Conservation (phyloP, 768 basidiomycete species). For the Termitomyces eurrhizus region DNA sequence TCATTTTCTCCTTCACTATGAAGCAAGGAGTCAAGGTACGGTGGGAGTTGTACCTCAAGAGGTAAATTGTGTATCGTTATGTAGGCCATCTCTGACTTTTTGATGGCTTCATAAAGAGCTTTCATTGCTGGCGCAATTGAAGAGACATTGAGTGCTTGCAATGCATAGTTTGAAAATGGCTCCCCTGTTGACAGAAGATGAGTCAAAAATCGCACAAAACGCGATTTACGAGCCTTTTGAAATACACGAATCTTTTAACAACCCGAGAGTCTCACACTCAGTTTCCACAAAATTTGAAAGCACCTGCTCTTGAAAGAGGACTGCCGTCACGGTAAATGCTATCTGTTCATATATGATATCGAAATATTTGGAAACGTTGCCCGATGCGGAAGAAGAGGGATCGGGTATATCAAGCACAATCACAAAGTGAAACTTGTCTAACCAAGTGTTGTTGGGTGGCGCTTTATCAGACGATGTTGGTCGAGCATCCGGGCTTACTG, state of each 20-base stretch:
- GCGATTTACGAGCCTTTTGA: constrained; percentile 46
- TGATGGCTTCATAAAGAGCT: constrained; percentile 73
- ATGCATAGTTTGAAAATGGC: constrained; percentile 51
- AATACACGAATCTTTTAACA: constrained; percentile 67
- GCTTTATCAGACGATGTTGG: constrained; percentile 32
- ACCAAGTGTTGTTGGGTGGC: constrained; percentile 39
- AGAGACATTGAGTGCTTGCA: constrained; percentile 57
- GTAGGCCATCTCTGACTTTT: constrained; percentile 70
- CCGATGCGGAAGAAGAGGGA: constrained; percentile 78
- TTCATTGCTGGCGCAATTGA: constrained; percentile 81
- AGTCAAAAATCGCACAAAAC: constrained; percentile 5
- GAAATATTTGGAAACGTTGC: constrained; percentile 74
- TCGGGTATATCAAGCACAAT: constrained; percentile 88
- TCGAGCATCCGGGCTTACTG: constrained; percentile 23
- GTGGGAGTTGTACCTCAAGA: constrained; percentile 84
- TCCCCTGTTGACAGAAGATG: constrained; percentile 38
- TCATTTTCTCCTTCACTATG: constrained; percentile 56
- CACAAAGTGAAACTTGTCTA: constrained; percentile 82
- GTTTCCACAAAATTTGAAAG: constrained; percentile 79
- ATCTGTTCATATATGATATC: constrained; percentile 89
- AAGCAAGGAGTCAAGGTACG: constrained; percentile 68
- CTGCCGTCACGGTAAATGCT: constrained; percentile 86
- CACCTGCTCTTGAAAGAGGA: constrained; percentile 89
- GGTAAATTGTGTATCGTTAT: constrained; percentile 76
- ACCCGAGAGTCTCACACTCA: constrained; percentile 69